A percentile compares a stretch with the other conserved stretches of the same genome.
phyloP scores from a whole-genome alignment of 352 stramenopile genomes.

The Phytophthora europaea region DNA sequence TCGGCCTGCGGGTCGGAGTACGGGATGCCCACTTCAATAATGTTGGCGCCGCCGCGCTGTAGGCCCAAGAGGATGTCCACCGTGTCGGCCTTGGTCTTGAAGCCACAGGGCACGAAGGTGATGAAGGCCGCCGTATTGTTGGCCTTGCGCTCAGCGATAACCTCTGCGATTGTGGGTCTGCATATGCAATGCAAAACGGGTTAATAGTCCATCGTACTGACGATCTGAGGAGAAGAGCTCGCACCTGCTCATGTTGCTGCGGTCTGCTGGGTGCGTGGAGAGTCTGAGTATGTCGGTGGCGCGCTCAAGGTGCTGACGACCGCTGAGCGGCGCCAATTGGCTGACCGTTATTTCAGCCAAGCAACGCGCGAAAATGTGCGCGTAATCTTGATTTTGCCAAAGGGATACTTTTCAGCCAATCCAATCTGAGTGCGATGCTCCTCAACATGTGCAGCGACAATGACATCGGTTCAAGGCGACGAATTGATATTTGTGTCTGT shows the following conservation, averaged over 20 bases:
- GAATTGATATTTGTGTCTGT: constrained; percentile 4
- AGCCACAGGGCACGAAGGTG: constrained; percentile 97
- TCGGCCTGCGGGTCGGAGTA: constrained; percentile 99
- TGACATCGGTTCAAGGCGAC: neutral
- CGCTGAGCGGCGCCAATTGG: constrained; percentile 15
- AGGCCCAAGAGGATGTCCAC: constrained; percentile 97
- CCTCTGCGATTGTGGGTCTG: constrained; percentile 75
- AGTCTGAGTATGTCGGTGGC: constrained; percentile 27
- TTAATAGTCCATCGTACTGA: neutral
- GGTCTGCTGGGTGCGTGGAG: constrained; percentile 33
- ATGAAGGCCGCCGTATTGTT: constrained; percentile 94
- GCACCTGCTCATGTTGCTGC: constrained; percentile 41
- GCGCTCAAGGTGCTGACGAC: neutral
- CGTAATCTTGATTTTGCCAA: constrained; percentile 43
- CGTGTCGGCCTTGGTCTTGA: constrained; percentile 95
- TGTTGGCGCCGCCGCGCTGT: constrained; percentile 95
- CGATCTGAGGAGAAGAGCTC: neutral
- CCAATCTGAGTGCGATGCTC: neutral
- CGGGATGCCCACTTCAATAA: constrained; percentile 97
- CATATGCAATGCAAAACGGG: neutral
- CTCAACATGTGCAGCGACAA: neutral
- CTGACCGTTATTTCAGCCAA: constrained; percentile 31
- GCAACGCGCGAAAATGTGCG: constrained; percentile 9
- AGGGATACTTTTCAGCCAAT: constrained; percentile 22
- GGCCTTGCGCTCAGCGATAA: constrained; percentile 78